These are phyloP conservation scores for Malassezia yamatoensis DNA, from an alignment of 1,284 basidiomycete species.

Conservation along the genomic window DNA sequence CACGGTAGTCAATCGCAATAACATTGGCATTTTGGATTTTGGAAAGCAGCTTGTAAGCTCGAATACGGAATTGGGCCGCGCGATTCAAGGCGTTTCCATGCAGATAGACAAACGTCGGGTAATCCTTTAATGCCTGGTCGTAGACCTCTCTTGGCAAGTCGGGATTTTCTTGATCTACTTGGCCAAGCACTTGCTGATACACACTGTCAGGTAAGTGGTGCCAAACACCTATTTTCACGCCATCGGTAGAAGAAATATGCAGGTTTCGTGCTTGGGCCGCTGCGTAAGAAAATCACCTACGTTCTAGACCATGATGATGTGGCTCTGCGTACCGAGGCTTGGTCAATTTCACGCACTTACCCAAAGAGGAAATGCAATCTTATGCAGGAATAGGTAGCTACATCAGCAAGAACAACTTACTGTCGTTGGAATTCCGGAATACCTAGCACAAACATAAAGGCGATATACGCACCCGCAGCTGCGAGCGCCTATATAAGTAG, in stretches of 20 bases:
- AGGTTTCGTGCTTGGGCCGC: conserved; percentile 71
- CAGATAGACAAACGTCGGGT: conserved; percentile 52
- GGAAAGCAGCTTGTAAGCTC: conserved; percentile 58
- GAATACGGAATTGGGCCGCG: conserved; percentile 58
- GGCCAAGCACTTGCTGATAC: conserved; percentile 50
- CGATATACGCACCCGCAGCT: conserved; percentile 4
- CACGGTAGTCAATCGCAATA: conserved; percentile 78
- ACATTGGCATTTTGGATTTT: conserved; percentile 64
- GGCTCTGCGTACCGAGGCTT: conserved; percentile 17
- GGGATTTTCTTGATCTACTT: conserved; percentile 19
- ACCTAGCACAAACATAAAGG: conserved; percentile 1
- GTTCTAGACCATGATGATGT: conserved; percentile 15
- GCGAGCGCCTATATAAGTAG: not conserved
- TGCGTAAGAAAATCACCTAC: conserved; percentile 35
- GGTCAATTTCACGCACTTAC: not conserved
- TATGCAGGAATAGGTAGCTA: conserved; percentile 61
- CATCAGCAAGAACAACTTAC: not conserved
- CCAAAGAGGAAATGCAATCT: conserved; percentile 57
- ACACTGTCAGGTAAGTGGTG: conserved; percentile 51
- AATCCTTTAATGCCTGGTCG: conserved; percentile 19
- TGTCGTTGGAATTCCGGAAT: conserved; percentile 8
- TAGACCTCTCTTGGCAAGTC: conserved; percentile 24
- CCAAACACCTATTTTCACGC: conserved; percentile 59
- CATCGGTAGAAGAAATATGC: conserved; percentile 62
- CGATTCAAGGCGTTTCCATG: conserved; percentile 81